These are phyloP conservation scores for Mycena galopus DNA, from an alignment of 768 basidiomycete genomes.

Conservation along the genomic window DNA sequence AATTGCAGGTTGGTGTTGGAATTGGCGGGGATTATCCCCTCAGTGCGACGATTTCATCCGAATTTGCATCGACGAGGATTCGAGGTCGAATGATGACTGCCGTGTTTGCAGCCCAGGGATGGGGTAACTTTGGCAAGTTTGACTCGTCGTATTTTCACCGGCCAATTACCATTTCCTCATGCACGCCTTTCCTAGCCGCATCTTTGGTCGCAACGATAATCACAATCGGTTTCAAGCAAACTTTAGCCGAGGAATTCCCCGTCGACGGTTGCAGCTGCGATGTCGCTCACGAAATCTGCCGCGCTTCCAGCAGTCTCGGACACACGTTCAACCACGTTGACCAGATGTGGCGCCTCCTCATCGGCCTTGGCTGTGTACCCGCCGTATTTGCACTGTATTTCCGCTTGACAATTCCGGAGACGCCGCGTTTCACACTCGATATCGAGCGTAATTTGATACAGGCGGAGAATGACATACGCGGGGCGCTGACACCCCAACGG, in stretches of 20 bases:
- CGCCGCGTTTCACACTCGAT: conserved; percentile 93
- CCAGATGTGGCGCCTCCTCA: conserved; percentile 87
- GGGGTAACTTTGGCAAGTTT: conserved; percentile 81
- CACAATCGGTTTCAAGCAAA: background rate
- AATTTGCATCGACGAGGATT: conserved; percentile 83
- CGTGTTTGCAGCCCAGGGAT: conserved; percentile 89
- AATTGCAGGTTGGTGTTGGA: conserved; percentile 76
- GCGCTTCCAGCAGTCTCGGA: background rate
- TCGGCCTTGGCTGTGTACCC: conserved; percentile 89
- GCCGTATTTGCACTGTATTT: conserved; percentile 88
- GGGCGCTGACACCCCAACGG: conserved; percentile 66
- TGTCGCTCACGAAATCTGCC: background rate
- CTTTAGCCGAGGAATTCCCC: background rate
- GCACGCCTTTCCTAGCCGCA: conserved; percentile 56
- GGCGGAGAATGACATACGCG: conserved; percentile 79
- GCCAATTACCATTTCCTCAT: background rate
- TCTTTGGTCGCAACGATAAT: conserved; percentile 60
- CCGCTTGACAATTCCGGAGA: conserved; percentile 95
- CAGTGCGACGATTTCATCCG: conserved; percentile 88
- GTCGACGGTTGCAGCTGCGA: background rate
- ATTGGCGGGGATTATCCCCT: conserved; percentile 94
- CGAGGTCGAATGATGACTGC: conserved; percentile 92
- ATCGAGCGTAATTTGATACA: conserved; percentile 86
- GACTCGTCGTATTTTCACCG: background rate
- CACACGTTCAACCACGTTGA: conserved; percentile 66